Percentiles rank a stretch among this genome's conserved stretches.
These are phyloP conservation scores for Sporothrix euskadiensis DNA, from an alignment of 2,329 filamentous ascomycete species.

Conservation along the genomic window DNA sequence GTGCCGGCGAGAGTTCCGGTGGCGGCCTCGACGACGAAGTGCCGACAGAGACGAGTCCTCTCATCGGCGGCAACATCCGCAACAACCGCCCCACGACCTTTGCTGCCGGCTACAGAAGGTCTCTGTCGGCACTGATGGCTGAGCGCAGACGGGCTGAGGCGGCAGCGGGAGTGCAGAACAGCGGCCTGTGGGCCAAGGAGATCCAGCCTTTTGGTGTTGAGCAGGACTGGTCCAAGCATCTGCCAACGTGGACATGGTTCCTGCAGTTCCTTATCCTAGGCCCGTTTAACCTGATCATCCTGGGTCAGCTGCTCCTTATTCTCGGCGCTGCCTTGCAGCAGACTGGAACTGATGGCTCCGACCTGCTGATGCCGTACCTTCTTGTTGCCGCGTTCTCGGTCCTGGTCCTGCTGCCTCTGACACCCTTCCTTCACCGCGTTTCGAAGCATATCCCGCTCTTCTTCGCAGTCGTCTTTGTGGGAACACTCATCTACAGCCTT, in stretches of 20 bases:
- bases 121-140: constrained; percentile 42
- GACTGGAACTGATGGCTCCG: constrained; percentile 80
- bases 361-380: constrained; percentile 70
- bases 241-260: constrained; percentile 86
- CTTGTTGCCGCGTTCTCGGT: constrained; percentile 67
- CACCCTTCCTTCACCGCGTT: constrained; percentile 84
- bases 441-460: constrained; percentile 80
- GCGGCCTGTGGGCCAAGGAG: constrained; percentile 39
- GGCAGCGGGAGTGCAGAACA: constrained; percentile 30
- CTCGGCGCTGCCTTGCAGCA: constrained; percentile 72
- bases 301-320: constrained; percentile 74
- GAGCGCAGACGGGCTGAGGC: constrained; percentile 32
- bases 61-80: constrained; percentile 39
- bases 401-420: constrained; percentile 71
- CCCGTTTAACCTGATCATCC: constrained; percentile 73
- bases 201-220: constrained; percentile 63
- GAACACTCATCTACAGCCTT: constrained; percentile 82
- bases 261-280: constrained; percentile 79
- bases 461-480: constrained; percentile 69
- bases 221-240: constrained; percentile 77
- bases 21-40: constrained; percentile 42
- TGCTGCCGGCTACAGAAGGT: constrained; percentile 56
- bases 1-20: constrained; percentile 38
- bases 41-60: constrained; percentile 56
- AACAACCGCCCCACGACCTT: constrained; percentile 50